Conservation (phyloP, 2,329 filamentous ascomycete species). For the Aspergillus hortae region DNA sequence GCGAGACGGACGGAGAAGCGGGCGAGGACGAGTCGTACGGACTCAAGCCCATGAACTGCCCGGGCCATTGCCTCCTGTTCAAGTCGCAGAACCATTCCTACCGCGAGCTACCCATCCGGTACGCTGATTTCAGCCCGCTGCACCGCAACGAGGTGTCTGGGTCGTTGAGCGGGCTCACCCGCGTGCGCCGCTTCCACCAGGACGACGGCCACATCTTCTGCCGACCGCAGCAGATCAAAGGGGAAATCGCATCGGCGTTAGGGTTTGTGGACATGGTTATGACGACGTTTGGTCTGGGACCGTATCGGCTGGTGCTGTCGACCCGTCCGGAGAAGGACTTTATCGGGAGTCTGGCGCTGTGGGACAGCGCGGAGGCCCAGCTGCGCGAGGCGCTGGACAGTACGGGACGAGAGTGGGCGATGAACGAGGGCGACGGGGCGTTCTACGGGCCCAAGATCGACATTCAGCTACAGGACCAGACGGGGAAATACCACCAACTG, state of each 20-base stretch:
- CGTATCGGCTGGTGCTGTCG: slow-evolving; percentile 73
- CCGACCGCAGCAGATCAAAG: slow-evolving; percentile 68
- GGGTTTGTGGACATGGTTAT: slow-evolving; percentile 73
- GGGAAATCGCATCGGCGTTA: slow-evolving; percentile 70
- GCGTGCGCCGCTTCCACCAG: slow-evolving; percentile 83
- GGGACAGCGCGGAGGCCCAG: slow-evolving; percentile 64
- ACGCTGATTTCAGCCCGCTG: slow-evolving; percentile 83
- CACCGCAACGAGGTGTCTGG: slow-evolving; percentile 84
- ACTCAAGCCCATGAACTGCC: slow-evolving; percentile 91
- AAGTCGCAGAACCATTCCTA: slow-evolving; percentile 70
- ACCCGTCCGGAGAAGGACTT: slow-evolving; percentile 73
- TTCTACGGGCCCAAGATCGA: slow-evolving; percentile 94
- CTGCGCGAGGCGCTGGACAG: slow-evolving; percentile 60
- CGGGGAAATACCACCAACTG: slow-evolving; percentile 83
- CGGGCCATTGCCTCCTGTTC: slow-evolving; percentile 83
- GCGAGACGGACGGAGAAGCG: slow-evolving; percentile 42
- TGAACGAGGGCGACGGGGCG: slow-evolving; percentile 79
- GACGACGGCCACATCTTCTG: slow-evolving; percentile 93
- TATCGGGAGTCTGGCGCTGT: slow-evolving; percentile 71
- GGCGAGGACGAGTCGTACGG: slow-evolving; percentile 71
- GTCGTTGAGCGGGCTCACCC: slow-evolving; percentile 74
- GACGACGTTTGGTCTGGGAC: slow-evolving; percentile 64
- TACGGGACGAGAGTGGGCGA: slow-evolving; percentile 64
- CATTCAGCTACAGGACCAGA: slow-evolving; percentile 72
- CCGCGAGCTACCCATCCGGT: slow-evolving; percentile 75